Evolutionary conservation across 1,284 basidiomycete genomes (phyloP), one percentile per base, ranked within the genome.

Genomic region (Coriolopsis trogii): DNA sequence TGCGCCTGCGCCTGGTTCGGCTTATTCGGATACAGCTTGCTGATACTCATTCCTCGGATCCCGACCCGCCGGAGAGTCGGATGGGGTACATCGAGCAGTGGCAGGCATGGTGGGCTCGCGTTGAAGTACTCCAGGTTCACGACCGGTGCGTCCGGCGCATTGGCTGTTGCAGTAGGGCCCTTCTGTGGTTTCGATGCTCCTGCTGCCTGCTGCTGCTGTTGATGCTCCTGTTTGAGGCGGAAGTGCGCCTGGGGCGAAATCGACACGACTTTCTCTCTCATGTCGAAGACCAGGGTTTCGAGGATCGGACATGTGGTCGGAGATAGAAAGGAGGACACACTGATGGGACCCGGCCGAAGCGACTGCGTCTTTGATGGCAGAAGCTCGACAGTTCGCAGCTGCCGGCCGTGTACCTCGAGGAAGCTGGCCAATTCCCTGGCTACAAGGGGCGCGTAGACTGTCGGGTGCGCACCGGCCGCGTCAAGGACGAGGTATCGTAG

Each of bases 281-380:
- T 58, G 54, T 63, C 60, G 51, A 76, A 80, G 8, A 73, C 69
- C 40, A 80, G 56, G 23, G 73, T 72, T 40, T 70, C 65, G 21
- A 81, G 72, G 53, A 73, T 73, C 15, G 78, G 76, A 58, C 78
- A 81, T 34, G 67, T 56, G 24, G 65, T 67, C 8, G 73, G 63
- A 34, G 63, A 63, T 15, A 80, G 68, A 67, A 80, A 79, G 7
- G 72, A 58, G 42, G 73, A 69, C 41, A 75, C 72, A 36, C 70
- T 69, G 40, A 77, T 67, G 12, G 64, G 61, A 9, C 65, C 62
- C 6, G 67, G 60, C 20, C 64, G 49, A 40, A 62, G 58, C 4
- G 65, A 61, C 49, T 70, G 70, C 39, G 65, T 66, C 18, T 66
- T 68, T 8, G 73, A 68, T 6, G 70, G 67, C 16, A 70, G 69